These are phyloP conservation scores for Penicillium diatomitis DNA, from an alignment of 495 filamentous ascomycete genomes.

Conservation along the genomic window DNA sequence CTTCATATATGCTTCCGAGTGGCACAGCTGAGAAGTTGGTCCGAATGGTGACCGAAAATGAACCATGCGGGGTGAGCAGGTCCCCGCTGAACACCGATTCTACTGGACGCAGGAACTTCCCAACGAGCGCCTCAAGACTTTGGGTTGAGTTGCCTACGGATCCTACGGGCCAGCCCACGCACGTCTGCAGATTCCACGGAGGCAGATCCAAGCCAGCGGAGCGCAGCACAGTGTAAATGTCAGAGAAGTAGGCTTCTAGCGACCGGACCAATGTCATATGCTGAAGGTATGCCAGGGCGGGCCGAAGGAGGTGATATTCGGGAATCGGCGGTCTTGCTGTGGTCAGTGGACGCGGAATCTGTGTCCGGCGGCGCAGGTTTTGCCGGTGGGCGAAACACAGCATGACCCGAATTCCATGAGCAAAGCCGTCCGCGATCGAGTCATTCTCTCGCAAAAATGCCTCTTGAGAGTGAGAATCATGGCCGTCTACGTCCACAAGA, in stretches of 20 bases:
- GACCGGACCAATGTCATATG: slow-evolving; percentile 42
- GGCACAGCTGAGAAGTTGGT: slow-evolving; percentile 35
- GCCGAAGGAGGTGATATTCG: slow-evolving; percentile 54
- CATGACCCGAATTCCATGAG: slow-evolving; percentile 54
- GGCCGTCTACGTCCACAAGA: slow-evolving; percentile 49
- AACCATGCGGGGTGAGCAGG: slow-evolving; percentile 25
- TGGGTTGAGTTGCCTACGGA: background rate
- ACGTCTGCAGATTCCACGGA: slow-evolving; percentile 20
- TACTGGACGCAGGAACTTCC: slow-evolving; percentile 31
- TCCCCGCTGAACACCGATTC: slow-evolving; percentile 33
- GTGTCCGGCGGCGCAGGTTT: slow-evolving; percentile 53
- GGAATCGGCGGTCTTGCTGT: slow-evolving; percentile 37
- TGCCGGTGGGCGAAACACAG: slow-evolving; percentile 64
- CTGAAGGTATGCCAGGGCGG: slow-evolving; percentile 53
- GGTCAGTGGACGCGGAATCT: slow-evolving; percentile 50
- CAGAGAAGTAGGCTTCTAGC: slow-evolving; percentile 29
- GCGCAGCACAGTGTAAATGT: slow-evolving; percentile 27
- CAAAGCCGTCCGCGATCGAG: slow-evolving; percentile 45
- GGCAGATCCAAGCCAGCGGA: slow-evolving; percentile 31
- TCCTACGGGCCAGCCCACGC: slow-evolving; percentile 23
- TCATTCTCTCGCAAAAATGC: slow-evolving; percentile 14
- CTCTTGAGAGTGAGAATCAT: slow-evolving; percentile 3
- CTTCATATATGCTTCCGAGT: slow-evolving; percentile 38
- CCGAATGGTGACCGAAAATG: slow-evolving; percentile 35
- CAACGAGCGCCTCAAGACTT: slow-evolving; percentile 31